phyloP scores from a whole-genome alignment of 352 stramenopile species.

The Pythium grandisporangium region DNA sequence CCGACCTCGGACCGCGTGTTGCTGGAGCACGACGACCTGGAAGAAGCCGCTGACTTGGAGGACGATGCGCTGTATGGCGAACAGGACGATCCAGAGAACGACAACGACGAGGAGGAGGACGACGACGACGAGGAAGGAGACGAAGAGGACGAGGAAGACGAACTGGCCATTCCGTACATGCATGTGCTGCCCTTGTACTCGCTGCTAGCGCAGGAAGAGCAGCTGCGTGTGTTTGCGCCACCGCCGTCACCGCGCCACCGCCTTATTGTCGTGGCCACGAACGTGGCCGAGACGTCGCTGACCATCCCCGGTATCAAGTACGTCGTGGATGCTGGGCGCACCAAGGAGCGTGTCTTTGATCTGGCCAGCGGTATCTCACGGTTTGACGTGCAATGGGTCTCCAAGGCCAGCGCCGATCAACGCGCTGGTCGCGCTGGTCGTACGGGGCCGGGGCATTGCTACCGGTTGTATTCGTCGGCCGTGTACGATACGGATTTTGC shows the following conservation, averaged over 20 bases:
- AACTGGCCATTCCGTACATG: slow-evolving; percentile 62
- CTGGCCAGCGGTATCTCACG: slow-evolving; percentile 86
- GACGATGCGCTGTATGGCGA: slow-evolving; percentile 54
- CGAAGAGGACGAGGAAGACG: slow-evolving; percentile 68
- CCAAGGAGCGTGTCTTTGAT: slow-evolving; percentile 96
- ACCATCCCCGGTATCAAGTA: slow-evolving; percentile 95
- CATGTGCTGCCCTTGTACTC: slow-evolving; percentile 96
- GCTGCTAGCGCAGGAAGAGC: slow-evolving; percentile 93
- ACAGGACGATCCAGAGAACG: slow-evolving; percentile 33
- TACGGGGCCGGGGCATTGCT: slow-evolving; percentile 96
- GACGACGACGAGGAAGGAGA: slow-evolving; percentile 75
- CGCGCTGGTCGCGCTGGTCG: slow-evolving; percentile 94
- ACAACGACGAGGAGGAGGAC: slow-evolving; percentile 36
- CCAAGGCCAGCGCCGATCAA: slow-evolving; percentile 77
- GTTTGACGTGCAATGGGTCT: slow-evolving; percentile 91
- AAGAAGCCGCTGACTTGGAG: slow-evolving; percentile 71
- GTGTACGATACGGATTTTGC: slow-evolving; percentile 95
- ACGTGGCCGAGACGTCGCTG: slow-evolving; percentile 97
- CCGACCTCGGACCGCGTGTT: slow-evolving; percentile 61
- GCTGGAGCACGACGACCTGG: slow-evolving; percentile 73
- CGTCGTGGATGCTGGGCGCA: slow-evolving; percentile 95
- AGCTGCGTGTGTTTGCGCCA: slow-evolving; percentile 88
- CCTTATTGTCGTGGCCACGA: slow-evolving; percentile 96
- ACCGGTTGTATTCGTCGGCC: slow-evolving; percentile 95
- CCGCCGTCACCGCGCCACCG: slow-evolving; percentile 83